Base-by-base conservation (phyloP, 257 asterid genomes). In the Vinca minor region DNA sequence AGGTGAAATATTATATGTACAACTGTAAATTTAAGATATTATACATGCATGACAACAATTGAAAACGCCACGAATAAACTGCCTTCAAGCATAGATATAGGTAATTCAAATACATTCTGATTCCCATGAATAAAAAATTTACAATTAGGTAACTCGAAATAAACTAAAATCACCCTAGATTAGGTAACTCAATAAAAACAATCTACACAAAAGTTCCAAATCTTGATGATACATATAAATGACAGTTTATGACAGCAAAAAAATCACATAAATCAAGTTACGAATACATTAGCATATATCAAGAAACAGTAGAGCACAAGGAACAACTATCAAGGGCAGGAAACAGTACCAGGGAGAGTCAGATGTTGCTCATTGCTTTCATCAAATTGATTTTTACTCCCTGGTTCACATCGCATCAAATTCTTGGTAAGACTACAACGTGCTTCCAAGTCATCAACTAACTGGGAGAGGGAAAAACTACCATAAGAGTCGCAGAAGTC, bases 401-500 rank as follows among this genome's bases (percentile, higher is more conserved):
- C 81, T 57, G 48, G 78, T 67, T 80, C 88, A 65, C 62, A 73
- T 59, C 76, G 80, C 66, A 75, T 69, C 48, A 34, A 62, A 21
- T 82, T 89, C 73, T 71, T 77, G 39, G 77, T 49, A 73, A 62
- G 60, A 49, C 64, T 71, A 55, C 96, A 73, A 63, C 77, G 79
- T 46, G 83, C 73, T 64, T 85, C 90, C 78, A 93, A 65, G 76
- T 84, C 84, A 73, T 79, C 81, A 71, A 89, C 89, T 82, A 84
- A 70, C 99, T 93, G 82, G 70, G 28, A 60, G 69, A 77, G 70
- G 65, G 54, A 58, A 41, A 63, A 68, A 59, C 52, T 4, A 21
- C 46, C 15, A 29, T 53, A 21, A 21, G 26, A 47, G 25, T 52
- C 2, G 47, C n/a, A 3, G 53, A 41, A 52, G 54, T 25, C 26